Conservation (phyloP, 2,329 filamentous ascomycete species). For the Aspergillus neotritici region DNA sequence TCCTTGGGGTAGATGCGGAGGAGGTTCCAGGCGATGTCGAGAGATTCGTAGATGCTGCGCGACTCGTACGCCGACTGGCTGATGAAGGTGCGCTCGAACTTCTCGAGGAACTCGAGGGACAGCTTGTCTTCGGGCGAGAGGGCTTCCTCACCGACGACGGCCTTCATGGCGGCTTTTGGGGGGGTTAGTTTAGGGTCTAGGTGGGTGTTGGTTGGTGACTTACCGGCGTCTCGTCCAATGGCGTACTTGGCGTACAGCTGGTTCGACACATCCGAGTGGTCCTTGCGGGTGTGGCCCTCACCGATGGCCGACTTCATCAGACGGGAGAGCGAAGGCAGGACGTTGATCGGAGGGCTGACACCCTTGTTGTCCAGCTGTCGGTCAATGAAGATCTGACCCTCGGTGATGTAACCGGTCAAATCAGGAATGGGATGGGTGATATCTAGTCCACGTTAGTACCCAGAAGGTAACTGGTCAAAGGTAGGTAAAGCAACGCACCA, state of each 20-base stretch:
- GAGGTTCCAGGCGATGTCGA: constrained; percentile 94
- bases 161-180: constrained; percentile 81
- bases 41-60: constrained; percentile 83
- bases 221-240: constrained; percentile 85
- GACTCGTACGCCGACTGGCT: constrained; percentile 87
- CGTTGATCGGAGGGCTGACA: constrained; percentile 98
- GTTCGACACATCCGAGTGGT: constrained; percentile 98
- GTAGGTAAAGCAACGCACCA: constrained; percentile 43
- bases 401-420: constrained; percentile 97
- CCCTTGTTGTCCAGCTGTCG: constrained; percentile 91
- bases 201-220: constrained; percentile 13
- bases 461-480: too few species aligned
- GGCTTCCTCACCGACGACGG: constrained; percentile 96
- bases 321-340: constrained; percentile 93
- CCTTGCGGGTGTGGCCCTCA: constrained; percentile 91
- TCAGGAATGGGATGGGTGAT: constrained; percentile 99
- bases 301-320: constrained; percentile 99
- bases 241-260: constrained; percentile 99
- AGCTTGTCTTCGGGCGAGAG: constrained; percentile 94
- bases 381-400: constrained; percentile 97
- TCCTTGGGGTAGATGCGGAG: constrained; percentile 98
- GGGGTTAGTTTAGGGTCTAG: constrained; percentile 1
- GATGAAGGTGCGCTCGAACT: constrained; percentile 96
- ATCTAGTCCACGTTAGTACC: constrained; percentile 46
- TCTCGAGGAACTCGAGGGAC: constrained; percentile 94